Percentiles rank a stretch among this genome's conserved stretches.
These are phyloP conservation scores for Coleophoma crateriformis DNA, from an alignment of 2,329 filamentous ascomycete genomes.

Conservation along the genomic window DNA sequence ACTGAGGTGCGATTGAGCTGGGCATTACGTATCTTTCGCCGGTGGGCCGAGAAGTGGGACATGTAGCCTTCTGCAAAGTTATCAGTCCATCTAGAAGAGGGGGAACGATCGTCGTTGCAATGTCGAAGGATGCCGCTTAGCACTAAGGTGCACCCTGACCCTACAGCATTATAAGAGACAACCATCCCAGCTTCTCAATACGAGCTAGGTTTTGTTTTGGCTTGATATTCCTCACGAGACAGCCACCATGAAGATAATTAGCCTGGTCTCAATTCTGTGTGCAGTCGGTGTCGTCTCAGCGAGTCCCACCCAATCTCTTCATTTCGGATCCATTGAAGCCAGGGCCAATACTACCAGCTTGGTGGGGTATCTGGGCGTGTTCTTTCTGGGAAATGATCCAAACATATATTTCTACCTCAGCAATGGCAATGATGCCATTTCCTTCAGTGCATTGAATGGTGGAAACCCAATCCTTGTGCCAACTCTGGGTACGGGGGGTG, in stretches of 20 bases:
- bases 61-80: no score
- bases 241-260: background rate
- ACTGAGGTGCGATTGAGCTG: no score
- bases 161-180: no score
- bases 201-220: no score
- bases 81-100: no score
- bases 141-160: no score
- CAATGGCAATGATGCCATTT: slow-evolving; percentile 43
- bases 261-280: background rate
- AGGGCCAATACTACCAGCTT: slow-evolving; percentile 28
- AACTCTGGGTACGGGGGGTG: slow-evolving; percentile 44
- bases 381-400: slow-evolving; percentile 48
- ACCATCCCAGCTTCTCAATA: no score
- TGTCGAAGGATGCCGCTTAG: no score
- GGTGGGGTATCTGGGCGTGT: slow-evolving; percentile 46
- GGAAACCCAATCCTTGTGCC: slow-evolving; percentile 42
- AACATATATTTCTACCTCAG: slow-evolving; percentile 49
- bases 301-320: background rate
- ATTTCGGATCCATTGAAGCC: background rate
- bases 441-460: slow-evolving; percentile 42
- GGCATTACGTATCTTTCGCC: no score
- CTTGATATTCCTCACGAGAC: no score
- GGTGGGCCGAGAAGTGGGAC: no score
- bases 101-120: no score
- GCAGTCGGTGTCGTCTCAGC: background rate